A percentile compares a stretch with the other conserved stretches of the same genome.
Evolutionary conservation across 148 eudicot genomes (phyloP).

Genomic region (Heliamphora exappendiculata): DNA sequence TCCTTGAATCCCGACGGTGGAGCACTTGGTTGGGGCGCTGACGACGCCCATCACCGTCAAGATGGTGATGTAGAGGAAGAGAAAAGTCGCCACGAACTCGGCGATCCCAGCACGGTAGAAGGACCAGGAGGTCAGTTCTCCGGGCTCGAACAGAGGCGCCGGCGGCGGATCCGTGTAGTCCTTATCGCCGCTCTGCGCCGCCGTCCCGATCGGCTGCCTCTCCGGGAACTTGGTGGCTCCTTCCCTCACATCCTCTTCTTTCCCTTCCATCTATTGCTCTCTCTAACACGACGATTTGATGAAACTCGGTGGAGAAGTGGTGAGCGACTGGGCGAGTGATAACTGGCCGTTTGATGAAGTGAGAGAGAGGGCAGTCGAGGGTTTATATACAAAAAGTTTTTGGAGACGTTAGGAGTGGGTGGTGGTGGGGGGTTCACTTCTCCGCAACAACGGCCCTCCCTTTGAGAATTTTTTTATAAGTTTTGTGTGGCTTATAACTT

Average conservation of each 20-base stretch:
- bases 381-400: background rate
- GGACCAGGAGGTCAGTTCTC: slow-evolving; percentile 43
- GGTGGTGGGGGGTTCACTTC: too few relatives aligned
- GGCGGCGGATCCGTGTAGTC: slow-evolving; percentile 39
- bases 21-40: slow-evolving; percentile 32
- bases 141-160: slow-evolving; percentile 45
- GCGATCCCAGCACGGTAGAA: slow-evolving; percentile 52
- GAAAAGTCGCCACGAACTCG: slow-evolving; percentile 45
- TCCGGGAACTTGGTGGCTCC: slow-evolving; percentile 22
- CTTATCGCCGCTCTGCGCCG: slow-evolving; percentile 19
- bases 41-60: slow-evolving; percentile 46
- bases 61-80: slow-evolving; percentile 38
- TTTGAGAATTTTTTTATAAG: too few relatives aligned
- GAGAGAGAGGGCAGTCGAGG: too few relatives aligned
- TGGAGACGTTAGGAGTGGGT: background rate
- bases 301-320: too few relatives aligned
- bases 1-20: slow-evolving; percentile 51
- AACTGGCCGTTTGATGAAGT: too few relatives aligned
- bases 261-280: slow-evolving; percentile 19
- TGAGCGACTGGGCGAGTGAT: too few relatives aligned
- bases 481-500: too few relatives aligned
- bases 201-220: slow-evolving; percentile 24
- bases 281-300: too few relatives aligned
- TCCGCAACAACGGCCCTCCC: too few relatives aligned
- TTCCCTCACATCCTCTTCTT: slow-evolving; percentile 20